A percentile compares a stretch with the other conserved stretches of the same genome.
These are phyloP conservation scores for Vitis labrusca DNA, from an alignment of 164 flowering plant species.

Conservation along the genomic window DNA sequence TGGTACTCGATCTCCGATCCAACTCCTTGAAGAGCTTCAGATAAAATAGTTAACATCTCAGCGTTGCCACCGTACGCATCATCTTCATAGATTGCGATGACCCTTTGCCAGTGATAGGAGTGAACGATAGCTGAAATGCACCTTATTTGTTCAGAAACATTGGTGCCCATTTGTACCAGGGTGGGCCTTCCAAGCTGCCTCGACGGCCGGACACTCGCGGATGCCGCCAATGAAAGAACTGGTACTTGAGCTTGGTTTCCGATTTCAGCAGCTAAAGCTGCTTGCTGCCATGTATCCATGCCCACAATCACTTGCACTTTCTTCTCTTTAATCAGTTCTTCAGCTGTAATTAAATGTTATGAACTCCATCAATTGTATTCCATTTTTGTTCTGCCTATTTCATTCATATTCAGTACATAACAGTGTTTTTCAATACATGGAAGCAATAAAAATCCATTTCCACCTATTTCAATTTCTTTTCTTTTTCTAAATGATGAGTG, in stretches of 20 bases:
- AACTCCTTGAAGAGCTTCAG: constrained; percentile 21
- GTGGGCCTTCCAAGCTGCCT: constrained; percentile 36
- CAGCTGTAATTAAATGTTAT: constrained; percentile 22
- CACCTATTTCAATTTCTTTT: no score
- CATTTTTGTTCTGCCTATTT: no score
- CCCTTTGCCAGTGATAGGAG: constrained; percentile 33
- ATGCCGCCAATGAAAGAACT: constrained; percentile 38
- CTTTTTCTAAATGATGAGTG: no score
- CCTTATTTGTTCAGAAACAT: constrained; percentile 22
- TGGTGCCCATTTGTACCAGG: constrained; percentile 30
- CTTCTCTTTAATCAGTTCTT: constrained; percentile 22
- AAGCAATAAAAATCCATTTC: no score
- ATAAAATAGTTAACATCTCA: constrained; percentile 19
- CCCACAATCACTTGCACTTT: constrained; percentile 32
- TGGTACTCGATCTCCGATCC: constrained; percentile 31
- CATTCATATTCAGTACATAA: no score
- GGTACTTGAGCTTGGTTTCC: constrained; percentile 42
- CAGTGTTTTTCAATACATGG: no score
- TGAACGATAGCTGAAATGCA: constrained; percentile 36
- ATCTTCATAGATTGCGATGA: constrained; percentile 42
- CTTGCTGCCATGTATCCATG: constrained; percentile 44
- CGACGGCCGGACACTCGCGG: constrained; percentile 24
- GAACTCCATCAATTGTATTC: no score
- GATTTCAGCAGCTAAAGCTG: constrained; percentile 40
- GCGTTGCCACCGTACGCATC: constrained; percentile 30